Base-by-base conservation (phyloP, 2,329 filamentous ascomycete species). In the Huntiella omanensis region DNA sequence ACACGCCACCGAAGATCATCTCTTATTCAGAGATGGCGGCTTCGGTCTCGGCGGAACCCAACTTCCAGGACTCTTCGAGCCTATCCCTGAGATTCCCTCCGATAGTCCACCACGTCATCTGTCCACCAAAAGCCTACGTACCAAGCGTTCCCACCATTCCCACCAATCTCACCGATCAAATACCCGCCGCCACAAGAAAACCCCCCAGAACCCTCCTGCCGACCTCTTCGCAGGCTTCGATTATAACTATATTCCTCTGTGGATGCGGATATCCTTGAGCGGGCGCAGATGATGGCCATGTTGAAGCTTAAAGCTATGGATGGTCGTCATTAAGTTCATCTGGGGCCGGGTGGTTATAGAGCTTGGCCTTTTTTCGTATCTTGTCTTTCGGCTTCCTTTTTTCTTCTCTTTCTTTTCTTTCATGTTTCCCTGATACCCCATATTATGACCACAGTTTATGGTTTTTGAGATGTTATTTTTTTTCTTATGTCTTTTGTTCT, bases 11-110 rank as follows among this genome's bases (percentile, higher is more conserved):
- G 63, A 64, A 37, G 60, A 64, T 40, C 56, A 58, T 4, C 54
- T 65, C 0, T 51, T 65, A 0, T 64, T 65, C 49, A 55, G 54
- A 8, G 56, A 61, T 7, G 45, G 39, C 0, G 60, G 62, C 0
- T 65, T 62, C 34, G 62, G 62, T 0, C 47, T 54, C 10, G 50
- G 52, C 1, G 58, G 61, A 3, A 52, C 54, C 35, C 56, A 61
- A 44, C 54, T 67, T 0, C 64, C 55, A 3, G 54, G 55, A n/a
- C 46, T 57, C n/a, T 54, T 55, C 13, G 47, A 52, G 19, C 48
- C 49, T 4, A 51, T 52, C 11, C 49, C 51, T 3, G 51, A 52
- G 43, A 45, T 52, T 3, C 45, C 47, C 5, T 49, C 43, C 2
- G 41, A 41, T 32, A 50, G 41, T 33, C 45, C 48, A 10, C 45